A percentile compares a stretch with the other conserved stretches of the same genome.
Conservation (phyloP, 1,284 basidiomycete genomes). For the Papiliotrema flavescens region DNA sequence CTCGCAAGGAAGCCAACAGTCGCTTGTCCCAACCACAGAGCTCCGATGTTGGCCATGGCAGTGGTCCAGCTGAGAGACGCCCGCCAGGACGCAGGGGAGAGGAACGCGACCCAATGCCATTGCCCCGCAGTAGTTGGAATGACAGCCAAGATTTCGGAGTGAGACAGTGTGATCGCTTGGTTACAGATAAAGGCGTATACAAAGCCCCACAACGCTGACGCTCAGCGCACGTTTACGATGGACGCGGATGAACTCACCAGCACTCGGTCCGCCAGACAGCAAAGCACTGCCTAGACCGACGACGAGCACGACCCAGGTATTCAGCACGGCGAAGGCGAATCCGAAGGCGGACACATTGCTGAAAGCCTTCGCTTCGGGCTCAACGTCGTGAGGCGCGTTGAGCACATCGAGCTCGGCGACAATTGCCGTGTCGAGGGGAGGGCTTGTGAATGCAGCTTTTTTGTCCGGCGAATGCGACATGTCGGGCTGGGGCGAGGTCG, state of each 20-base stretch:
- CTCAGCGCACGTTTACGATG: not conserved
- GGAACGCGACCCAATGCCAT: constrained; percentile 37
- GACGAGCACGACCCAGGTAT: constrained; percentile 9
- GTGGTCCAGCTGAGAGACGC: constrained; percentile 12
- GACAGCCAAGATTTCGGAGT: constrained; percentile 43
- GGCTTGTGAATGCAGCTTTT: not conserved
- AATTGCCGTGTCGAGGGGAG: not conserved
- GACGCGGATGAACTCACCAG: constrained; percentile 34
- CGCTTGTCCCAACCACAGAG: constrained; percentile 12
- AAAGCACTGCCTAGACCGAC: constrained; percentile 6
- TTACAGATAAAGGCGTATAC: constrained; percentile 3
- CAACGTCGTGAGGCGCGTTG: not conserved
- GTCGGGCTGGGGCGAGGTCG: not conserved
- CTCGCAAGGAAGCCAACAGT: constrained; percentile 14
- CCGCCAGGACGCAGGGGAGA: constrained; percentile 19
- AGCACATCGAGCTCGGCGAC: not conserved
- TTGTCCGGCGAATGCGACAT: not conserved
- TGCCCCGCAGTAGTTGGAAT: constrained; percentile 34
- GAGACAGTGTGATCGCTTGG: constrained; percentile 10
- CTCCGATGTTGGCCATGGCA: constrained; percentile 15
- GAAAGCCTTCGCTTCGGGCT: constrained; percentile 1
- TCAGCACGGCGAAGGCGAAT: constrained; percentile 6
- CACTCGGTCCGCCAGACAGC: constrained; percentile 8
- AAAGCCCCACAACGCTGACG: constrained; percentile 4
- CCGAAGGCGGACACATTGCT: constrained; percentile 2